Conservation (phyloP, 768 basidiomycete genomes). For the Myochromella boudieri region DNA sequence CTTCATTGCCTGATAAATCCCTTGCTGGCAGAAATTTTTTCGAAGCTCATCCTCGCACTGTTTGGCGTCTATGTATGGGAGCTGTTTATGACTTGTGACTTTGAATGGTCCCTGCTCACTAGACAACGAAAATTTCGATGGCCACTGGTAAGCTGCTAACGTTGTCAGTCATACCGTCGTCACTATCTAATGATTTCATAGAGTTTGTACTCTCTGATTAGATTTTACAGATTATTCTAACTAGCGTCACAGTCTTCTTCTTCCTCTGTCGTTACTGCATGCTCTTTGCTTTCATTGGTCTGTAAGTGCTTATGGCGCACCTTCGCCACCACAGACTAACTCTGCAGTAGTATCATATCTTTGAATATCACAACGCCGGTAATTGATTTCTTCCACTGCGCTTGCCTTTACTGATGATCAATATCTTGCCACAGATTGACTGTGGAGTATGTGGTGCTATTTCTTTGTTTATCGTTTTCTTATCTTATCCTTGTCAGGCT, state of each 20-base stretch:
- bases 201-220: too few species aligned
- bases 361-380: constrained; percentile 51
- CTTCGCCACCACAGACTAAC: neutral
- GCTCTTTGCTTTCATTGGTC: constrained; percentile 60
- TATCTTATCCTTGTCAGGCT: constrained; percentile 35
- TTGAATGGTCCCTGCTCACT: constrained; percentile 66
- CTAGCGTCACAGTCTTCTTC: constrained; percentile 46
- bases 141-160: constrained; percentile 56
- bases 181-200: too few species aligned
- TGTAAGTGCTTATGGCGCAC: constrained; percentile 40
- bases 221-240: constrained; percentile 2
- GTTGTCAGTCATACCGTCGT: constrained; percentile 1
- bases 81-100: constrained; percentile 57
- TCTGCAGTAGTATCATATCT: constrained; percentile 51
- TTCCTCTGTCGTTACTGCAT: constrained; percentile 74
- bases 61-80: constrained; percentile 74
- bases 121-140: constrained; percentile 61
- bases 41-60: constrained; percentile 58
- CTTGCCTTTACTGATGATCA: neutral
- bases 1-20: neutral
- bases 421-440: constrained; percentile 51
- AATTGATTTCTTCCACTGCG: constrained; percentile 9
- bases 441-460: constrained; percentile 46
- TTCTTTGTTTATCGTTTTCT: neutral
- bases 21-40: constrained; percentile 47